Percentiles rank a stretch among this genome's conserved stretches.
Conservation (phyloP, 2,329 filamentous ascomycete genomes). For the Fusarium sp. region DNA sequence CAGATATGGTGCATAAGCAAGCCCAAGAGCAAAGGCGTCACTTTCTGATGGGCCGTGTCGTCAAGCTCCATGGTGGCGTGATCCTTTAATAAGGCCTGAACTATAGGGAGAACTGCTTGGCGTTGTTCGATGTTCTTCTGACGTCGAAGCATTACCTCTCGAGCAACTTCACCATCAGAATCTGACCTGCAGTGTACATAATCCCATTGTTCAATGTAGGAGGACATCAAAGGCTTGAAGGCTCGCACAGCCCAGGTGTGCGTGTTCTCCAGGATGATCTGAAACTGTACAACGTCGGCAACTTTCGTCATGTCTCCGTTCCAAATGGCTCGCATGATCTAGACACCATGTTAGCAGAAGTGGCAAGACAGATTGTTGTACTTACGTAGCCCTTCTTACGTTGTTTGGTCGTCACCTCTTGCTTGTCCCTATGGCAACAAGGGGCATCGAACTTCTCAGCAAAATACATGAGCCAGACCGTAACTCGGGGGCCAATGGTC, state of each 20-base stretch:
- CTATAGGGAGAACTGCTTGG: not conserved
- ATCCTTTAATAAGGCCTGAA: slow-evolving; percentile 11
- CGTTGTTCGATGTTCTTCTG: not conserved
- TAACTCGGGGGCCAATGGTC: slow-evolving; percentile 23
- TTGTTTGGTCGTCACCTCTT: not conserved
- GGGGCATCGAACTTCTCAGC: slow-evolving; percentile 15
- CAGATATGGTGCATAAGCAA: slow-evolving; percentile 20
- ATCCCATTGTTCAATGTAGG: slow-evolving; percentile 34
- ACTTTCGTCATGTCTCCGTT: slow-evolving; percentile 23
- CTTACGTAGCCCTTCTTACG: slow-evolving; percentile 17
- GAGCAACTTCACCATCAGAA: not conserved
- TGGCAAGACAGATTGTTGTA: not conserved
- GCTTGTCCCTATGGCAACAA: not conserved
- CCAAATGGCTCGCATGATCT: slow-evolving; percentile 39
- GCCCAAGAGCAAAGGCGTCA: slow-evolving; percentile 20
- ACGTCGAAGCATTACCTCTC: not conserved
- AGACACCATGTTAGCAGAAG: not conserved
- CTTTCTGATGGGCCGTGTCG: not conserved
- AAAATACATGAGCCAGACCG: slow-evolving; percentile 33
- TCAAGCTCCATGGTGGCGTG: slow-evolving; percentile 4
- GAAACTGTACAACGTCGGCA: slow-evolving; percentile 19
- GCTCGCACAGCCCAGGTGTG: slow-evolving; percentile 38
- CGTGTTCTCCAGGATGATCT: slow-evolving; percentile 37
- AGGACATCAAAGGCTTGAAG: slow-evolving; percentile 30
- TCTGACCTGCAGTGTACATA: not conserved